Evolutionary conservation across 2,329 filamentous ascomycete species (phyloP).

Genomic region (Talaromyces albobiverticillius): DNA sequence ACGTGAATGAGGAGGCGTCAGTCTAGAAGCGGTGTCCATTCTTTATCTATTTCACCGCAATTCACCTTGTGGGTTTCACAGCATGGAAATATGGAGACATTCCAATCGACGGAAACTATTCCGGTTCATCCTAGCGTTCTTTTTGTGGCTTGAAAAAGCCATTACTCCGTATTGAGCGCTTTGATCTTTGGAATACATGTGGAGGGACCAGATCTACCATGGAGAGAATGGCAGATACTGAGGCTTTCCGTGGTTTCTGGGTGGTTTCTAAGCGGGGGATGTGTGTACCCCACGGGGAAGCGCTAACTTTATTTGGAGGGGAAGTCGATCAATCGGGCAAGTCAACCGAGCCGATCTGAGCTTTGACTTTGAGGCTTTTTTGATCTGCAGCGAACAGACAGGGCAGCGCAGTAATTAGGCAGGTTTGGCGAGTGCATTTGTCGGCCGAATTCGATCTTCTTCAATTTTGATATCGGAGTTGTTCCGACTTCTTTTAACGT

Average conservation of each 20-base stretch:
- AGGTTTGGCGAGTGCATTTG: not conserved
- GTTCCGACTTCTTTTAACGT: not conserved
- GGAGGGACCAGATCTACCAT: too few species aligned
- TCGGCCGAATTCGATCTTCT: not conserved
- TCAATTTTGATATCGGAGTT: not conserved
- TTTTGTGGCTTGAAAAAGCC: not conserved
- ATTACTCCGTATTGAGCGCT: not conserved
- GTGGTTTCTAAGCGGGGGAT: not conserved
- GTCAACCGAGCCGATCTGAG: not conserved
- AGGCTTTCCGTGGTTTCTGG: too few species aligned
- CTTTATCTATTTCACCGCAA: not conserved
- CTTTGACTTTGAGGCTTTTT: too few species aligned
- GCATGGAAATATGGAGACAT: not conserved
- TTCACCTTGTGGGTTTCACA: too few species aligned
- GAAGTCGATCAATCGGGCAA: not conserved
- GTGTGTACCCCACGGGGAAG: constrained; percentile 6
- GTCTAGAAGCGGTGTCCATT: too few species aligned
- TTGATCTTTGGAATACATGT: too few species aligned
- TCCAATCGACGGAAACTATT: constrained; percentile 1
- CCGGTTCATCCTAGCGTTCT: not conserved
- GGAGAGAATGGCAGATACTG: too few species aligned
- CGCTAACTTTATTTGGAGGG: not conserved
- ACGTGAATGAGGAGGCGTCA: too few species aligned
- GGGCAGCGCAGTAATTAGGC: not conserved
- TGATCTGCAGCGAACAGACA: too few species aligned